Evolutionary conservation across 257 asterid species (phyloP), one percentile per base, ranked within the genome.

Genomic region (Solanum chilense): DNA sequence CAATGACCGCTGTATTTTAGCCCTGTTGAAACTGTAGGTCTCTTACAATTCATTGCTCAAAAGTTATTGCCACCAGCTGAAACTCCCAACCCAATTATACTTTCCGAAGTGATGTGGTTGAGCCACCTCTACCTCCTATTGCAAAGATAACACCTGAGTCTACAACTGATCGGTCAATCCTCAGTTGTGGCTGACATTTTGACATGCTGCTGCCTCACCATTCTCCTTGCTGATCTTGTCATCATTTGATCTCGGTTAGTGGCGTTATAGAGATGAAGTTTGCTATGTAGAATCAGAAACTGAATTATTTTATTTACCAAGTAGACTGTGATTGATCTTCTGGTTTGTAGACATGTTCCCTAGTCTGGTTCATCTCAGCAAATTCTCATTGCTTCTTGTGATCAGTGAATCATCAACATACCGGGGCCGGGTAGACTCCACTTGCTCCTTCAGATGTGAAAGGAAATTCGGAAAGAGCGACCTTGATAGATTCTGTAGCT

Each of bases 371-470:
- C 45, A 42, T 42, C 45, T 44, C 49, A 44, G 5, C 15, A 12
- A 3, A 44, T 44, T 12, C 2, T 12, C 5, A 44, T 44, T 44
- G 49, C 49, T 44, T 44, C 49, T 1, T 3, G 49, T 44, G 49
- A 44, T 3, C 49, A 44, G 49, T 44, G 49, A 4, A 44, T 44
- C 49, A 44, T 44, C 49, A 44, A 44, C 14, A 44, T 44, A 44
- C 49, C 14, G 14, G 45, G 45, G 45, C 98, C 29, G 98, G 94
- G 87, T 91, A 93, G 81, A 87, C 91, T 18, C 96, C 97, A 90
- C 98, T 93, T 68, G 98, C 95, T 92, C 98, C 98, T 94, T 95
- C 98, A 12, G 83, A 82, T 25, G 98, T 91, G 88, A 94, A 62
- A 44, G 15, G 25, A 78, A 45, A 44, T 14, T 12, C 3, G 3